Base-by-base conservation (phyloP, 2,329 filamentous ascomycete genomes). In the Fusarium tanahbumbuense region DNA sequence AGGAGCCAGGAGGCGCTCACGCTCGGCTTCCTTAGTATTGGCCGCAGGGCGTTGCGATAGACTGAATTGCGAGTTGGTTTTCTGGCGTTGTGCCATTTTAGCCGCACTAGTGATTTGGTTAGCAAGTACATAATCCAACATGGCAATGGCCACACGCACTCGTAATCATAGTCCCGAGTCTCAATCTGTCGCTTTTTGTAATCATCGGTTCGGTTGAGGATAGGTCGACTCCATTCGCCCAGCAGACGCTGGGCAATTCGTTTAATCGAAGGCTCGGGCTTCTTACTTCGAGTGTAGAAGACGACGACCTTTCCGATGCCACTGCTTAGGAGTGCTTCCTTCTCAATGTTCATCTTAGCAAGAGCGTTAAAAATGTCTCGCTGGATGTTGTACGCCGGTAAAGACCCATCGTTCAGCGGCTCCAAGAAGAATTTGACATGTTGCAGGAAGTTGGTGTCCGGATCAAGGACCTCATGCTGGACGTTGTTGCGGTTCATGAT, bases 381-480 rank as follows among this genome's bases (percentile, higher is more conserved):
- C 83, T 99, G 96, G 72, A 99, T 98, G 78, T 96, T 96, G 83
- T 98, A 99, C 30, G 96, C 95, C 1, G 96, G 96, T 52, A 99
- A 87, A 65, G 93, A 95, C 60, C 95, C 96, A 77, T 98, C 95
- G 75, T 95, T 94, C 47, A 98, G 87, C 1, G 96, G 96, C 79
- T 99, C 96, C 23, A 99, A 88, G 86, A 98, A 98, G 86, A 97
- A 98, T 78, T 95, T 94, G 76, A 99, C 93, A 16, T 94, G 93
- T 81, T 97, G 93, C 41, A 99, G 84, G 68, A 99, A 92, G 82
- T 98, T 98, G 77, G 92, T 97, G 77, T 99, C 96, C 0, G 95
- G 95, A 73, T 98, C 95, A 42, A 98, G 89, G 52, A 98, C 90
- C 30, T 92, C 92, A 73, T 93, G 87, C 76, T 92, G 93, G 28